Evolutionary conservation across 495 filamentous ascomycete genomes (phyloP), one percentile per base, ranked within the genome.

Genomic region (Eremomyces bilateralis): DNA sequence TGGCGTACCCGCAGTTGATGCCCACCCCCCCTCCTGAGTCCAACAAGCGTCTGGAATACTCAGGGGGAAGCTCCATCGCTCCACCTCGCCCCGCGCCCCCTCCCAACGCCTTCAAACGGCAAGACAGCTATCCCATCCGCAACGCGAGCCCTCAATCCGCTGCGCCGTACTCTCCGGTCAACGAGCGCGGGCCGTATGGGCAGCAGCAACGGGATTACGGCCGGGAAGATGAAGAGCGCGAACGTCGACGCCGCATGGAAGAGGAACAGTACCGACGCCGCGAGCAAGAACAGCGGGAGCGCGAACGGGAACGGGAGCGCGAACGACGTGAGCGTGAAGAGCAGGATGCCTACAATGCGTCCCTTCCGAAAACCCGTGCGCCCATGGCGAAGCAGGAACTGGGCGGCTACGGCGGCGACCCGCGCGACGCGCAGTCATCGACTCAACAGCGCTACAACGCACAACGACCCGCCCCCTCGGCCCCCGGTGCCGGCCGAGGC

Each of bases 311-410:
- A 36, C 43, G 52, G 27, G 56, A 63, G 24, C 47, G 53, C 20
- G 73, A 82, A 44, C 68, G 73, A 43, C 43, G 54, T 5, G 63
- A 65, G 31, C 69, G 73, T 40, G 62, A 67, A 37, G 81, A 93
- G 4, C 62, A 75, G 41, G 81, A 80, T 45, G 77, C 69, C 15
- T 92, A 88, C 51, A 88, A 92, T 53, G 72, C 76, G n/a, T 76
- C 76, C 11, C 49, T 92, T 29, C 81, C 83, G 12, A 73, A 90
- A 56, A 65, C 63, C 10, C 72, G 76, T 38, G 54, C 64, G 3
- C 77, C 80, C 0, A 48, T 81, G 20, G 82, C 80, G n/a, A 76
- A 93, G 47, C 83, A 93, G 53, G 83, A 92, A 35, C 29, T 50
- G 19, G 62, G 76, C 10, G 77, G 74, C 43, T 65, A 70, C 29